Base-by-base conservation (phyloP, 2,329 filamentous ascomycete species). In the Xylaria hypoxylon region DNA sequence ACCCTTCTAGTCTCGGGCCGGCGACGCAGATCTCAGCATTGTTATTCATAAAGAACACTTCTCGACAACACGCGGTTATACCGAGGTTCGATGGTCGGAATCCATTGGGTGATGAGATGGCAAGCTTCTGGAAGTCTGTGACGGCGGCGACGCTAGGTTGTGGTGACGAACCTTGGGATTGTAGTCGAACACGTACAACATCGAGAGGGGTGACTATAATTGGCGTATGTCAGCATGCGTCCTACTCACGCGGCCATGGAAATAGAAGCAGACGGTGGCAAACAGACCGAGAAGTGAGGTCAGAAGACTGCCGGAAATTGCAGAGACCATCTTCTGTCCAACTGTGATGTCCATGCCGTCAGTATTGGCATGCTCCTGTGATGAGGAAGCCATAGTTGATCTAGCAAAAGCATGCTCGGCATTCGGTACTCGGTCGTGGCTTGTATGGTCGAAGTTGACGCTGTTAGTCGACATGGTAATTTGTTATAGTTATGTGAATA, bases 31-130 rank as follows among this genome's bases (percentile, higher is more conserved):
- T 89, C 65, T 93, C 90, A 26, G 90, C 87, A 78, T 90, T 92
- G 76, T 96, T 94, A 71, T 93, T 94, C 70, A 95, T 89, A 85
- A 97, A 99, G 79, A 98, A 99, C 40, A 99, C 95, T 79, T 99
- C 95, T 68, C 96, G 90, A 77, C 96, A 99, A 80, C 96, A 99
- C 44, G 94, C 90, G 17, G 94, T 97, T 61, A 98, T 93, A 67
- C 96, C 96, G 56, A 98, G 87, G 75, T 95, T 93, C 33, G 92
- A 79, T 2, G 87, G 89, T 62, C 93, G 93, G 55, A 96, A 86
- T 70, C 90, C 88, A 68, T 88, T 89, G 72, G 90, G 77, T 76
- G 86, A 81, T 73, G 86, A 80, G 76, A 89, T 71, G 73, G 86
- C 78, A 77, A 90, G 79, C 79, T 84, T 83, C 76, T 86, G 81